Base-by-base conservation (phyloP, 2,329 filamentous ascomycete genomes). In the Fusarium illudens region DNA sequence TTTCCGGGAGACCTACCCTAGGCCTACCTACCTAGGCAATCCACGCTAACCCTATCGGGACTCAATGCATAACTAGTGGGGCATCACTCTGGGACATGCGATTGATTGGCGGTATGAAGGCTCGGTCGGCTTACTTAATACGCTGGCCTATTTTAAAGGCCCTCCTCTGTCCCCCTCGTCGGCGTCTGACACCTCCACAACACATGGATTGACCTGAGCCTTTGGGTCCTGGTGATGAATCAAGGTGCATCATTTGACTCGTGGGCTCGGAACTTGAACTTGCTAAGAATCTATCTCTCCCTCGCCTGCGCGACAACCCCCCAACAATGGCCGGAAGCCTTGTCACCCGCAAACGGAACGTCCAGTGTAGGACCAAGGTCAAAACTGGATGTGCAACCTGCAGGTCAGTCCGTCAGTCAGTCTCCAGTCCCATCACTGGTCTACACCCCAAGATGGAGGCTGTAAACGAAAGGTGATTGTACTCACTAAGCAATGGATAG, bases 351-450 rank as follows among this genome's bases (percentile, higher is more conserved):
- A 77, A 75, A 71, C 71, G 72, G 27, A 48, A 19, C n/a, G 17
- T 48, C 17, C 25, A 48, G 12, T 17, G 63, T 15, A 65, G 51
- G 15, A 53, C 73, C 17, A 82, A 81, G 56, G 79, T 81, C 15
- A 82, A 81, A 62, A 82, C 79, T 13, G 80, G 80, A 49, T 82
- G 80, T 70, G 69, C 63, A 69, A 82, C 80, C 53, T 82, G 80
- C 78, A 79, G 79, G 80, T 82, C 19, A 76, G 78, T 77, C 2
- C 2, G n/a, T n/a, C n/a, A n/a, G n/a, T n/a, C n/a, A 4, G 7
- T n/a, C 56, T 20, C 50, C 59, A 30, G 48, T 69, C 48, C 42
- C 57, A 51, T 68, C 54, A 27, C 48, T 33, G 44, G 34, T 69
- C 51, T 63, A 68, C 30, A n/a, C 46, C 13, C n/a, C 20, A 22